Conservation (phyloP, 2,329 filamentous ascomycete genomes). For the Nemania serpens region DNA sequence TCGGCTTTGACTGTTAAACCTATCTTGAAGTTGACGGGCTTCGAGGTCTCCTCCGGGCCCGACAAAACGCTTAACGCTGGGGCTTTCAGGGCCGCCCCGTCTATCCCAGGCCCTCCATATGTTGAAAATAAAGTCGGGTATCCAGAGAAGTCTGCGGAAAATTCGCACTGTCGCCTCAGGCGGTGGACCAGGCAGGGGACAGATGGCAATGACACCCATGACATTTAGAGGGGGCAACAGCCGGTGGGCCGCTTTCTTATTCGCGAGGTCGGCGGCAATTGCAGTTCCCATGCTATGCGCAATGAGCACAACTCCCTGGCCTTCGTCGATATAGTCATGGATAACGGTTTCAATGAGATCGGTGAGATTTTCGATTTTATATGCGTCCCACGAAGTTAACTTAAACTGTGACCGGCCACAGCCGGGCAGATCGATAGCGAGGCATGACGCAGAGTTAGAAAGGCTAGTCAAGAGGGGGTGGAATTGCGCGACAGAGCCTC, state of each 20-base stretch:
- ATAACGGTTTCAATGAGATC: constrained; percentile 78
- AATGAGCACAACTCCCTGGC: constrained; percentile 78
- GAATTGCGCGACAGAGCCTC: constrained; percentile 91
- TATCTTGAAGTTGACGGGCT: constrained; percentile 68
- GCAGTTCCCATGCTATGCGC: constrained; percentile 92
- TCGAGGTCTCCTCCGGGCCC: constrained; percentile 68
- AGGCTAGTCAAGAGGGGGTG: constrained; percentile 79
- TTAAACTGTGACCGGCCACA: constrained; percentile 81
- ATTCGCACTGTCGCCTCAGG: constrained; percentile 55
- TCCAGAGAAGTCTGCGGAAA: constrained; percentile 63
- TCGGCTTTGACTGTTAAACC: constrained; percentile 81
- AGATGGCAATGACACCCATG: constrained; percentile 79
- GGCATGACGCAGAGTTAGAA: constrained; percentile 79
- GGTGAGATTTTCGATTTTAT: constrained; percentile 74
- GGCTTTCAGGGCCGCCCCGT: constrained; percentile 75
- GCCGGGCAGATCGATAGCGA: constrained; percentile 88
- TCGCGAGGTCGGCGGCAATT: constrained; percentile 72
- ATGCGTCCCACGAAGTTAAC: constrained; percentile 75
- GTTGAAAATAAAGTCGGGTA: constrained; percentile 76
- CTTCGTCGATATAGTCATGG: constrained; percentile 69
- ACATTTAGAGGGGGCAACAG: constrained; percentile 65
- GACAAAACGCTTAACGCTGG: constrained; percentile 79
- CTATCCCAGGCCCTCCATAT: constrained; percentile 79
- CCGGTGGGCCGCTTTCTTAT: constrained; percentile 50
- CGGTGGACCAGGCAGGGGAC: constrained; percentile 71